These are phyloP conservation scores for Blastobotrys arbuscula DNA, from an alignment of 1,139 yeast genomes.

Conservation along the genomic window DNA sequence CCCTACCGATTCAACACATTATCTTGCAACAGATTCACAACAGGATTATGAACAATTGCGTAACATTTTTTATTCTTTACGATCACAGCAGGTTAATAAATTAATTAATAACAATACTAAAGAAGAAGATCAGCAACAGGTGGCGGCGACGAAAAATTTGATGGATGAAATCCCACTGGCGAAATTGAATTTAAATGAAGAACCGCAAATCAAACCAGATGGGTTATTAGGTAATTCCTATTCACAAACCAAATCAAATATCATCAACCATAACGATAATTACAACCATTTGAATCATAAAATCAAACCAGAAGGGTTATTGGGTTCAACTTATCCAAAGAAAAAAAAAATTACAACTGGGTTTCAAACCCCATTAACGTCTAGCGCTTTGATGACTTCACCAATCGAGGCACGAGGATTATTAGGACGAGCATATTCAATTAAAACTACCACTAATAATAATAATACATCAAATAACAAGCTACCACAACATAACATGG, in stretches of 20 bases:
- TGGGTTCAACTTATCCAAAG: background rate
- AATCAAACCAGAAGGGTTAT: slow-evolving; percentile 2
- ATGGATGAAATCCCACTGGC: slow-evolving; percentile 11
- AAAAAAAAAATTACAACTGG: background rate
- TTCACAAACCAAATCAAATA: background rate
- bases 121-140: slow-evolving; percentile 1
- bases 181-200: slow-evolving; percentile 8
- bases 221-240: slow-evolving; percentile 14
- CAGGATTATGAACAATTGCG: slow-evolving; percentile 27
- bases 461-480: background rate
- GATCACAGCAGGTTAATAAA: slow-evolving; percentile 22
- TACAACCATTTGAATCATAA: background rate
- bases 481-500: slow-evolving; percentile 12
- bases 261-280: background rate
- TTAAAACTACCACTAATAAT: background rate
- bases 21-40: slow-evolving; percentile 26
- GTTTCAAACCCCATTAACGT: background rate
- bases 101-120: background rate
- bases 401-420: slow-evolving; percentile 12
- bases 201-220: slow-evolving; percentile 6
- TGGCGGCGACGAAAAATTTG: background rate
- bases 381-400: background rate
- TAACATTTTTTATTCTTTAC: slow-evolving; percentile 29
- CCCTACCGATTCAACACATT: slow-evolving; percentile 24
- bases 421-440: slow-evolving; percentile 7